A percentile compares a stretch with the other conserved stretches of the same genome.
These are phyloP conservation scores for Letharia columbiana DNA, from an alignment of 495 filamentous ascomycete species.

Conservation along the genomic window DNA sequence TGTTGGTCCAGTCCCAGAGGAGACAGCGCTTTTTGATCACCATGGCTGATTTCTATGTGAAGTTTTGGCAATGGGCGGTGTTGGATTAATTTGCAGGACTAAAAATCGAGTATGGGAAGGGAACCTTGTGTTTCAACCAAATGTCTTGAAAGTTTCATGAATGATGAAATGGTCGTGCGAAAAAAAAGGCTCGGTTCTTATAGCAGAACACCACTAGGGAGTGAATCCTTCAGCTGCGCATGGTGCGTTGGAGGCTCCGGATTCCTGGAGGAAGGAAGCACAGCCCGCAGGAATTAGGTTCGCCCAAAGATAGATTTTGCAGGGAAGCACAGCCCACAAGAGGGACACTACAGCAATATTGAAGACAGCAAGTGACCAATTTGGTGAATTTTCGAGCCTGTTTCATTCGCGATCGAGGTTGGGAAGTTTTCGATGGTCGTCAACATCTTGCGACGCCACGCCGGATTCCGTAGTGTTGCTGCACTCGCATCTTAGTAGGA, in stretches of 20 bases:
- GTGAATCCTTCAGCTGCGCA: background rate
- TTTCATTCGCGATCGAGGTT: too few species aligned
- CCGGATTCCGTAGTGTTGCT: too few species aligned
- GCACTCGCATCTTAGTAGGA: too few species aligned
- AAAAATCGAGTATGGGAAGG: too few species aligned
- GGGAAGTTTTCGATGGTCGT: background rate
- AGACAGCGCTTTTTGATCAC: slow-evolving; percentile 35
- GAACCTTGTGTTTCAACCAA: too few species aligned
- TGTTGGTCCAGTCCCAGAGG: slow-evolving; percentile 44
- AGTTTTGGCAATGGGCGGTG: too few species aligned
- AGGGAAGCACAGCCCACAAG: background rate
- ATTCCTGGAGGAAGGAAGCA: background rate
- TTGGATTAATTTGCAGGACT: too few species aligned
- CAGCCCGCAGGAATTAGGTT: too few species aligned
- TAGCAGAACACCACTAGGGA: background rate
- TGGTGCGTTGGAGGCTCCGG: background rate
- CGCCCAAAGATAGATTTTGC: too few species aligned
- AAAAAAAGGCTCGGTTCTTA: background rate
- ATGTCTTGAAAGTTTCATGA: too few species aligned
- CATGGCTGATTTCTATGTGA: slow-evolving; percentile 10
- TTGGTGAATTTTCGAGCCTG: too few species aligned
- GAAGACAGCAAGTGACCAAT: background rate
- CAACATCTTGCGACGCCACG: background rate
- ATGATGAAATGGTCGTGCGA: background rate
- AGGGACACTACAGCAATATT: background rate